Conservation (phyloP, 2,329 filamentous ascomycete species). For the Scytalidium sp. region DNA sequence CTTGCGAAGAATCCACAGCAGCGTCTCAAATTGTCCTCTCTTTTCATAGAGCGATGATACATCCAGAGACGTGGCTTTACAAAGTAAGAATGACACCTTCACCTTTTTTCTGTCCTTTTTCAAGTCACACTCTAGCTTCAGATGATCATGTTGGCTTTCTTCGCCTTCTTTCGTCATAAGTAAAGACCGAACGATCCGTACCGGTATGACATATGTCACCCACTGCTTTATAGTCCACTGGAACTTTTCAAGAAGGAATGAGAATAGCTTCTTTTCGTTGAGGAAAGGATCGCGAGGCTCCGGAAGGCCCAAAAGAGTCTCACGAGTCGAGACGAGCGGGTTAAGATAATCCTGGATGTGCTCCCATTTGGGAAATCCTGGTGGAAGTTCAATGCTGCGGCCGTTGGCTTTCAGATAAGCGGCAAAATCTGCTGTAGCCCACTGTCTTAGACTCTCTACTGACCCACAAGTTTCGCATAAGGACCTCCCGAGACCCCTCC, state of each 20-base stretch:
- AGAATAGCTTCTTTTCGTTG: slow-evolving; percentile 7
- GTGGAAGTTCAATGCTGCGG: slow-evolving; percentile 2
- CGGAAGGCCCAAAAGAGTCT: neutral
- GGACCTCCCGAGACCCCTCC: slow-evolving; percentile 2
- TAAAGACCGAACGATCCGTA: slow-evolving; percentile 9
- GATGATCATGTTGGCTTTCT: slow-evolving; percentile 6
- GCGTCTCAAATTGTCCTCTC: neutral
- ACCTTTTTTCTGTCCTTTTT: slow-evolving; percentile 1
- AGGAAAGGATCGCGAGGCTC: neutral
- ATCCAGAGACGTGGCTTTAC: neutral
- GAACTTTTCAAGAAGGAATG: slow-evolving; percentile 10
- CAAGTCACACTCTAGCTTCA: slow-evolving; percentile 4
- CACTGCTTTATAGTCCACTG: slow-evolving; percentile 10
- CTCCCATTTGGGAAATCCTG: slow-evolving; percentile 5
- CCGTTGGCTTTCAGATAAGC: slow-evolving; percentile 3
- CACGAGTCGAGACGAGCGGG: slow-evolving; percentile 4
- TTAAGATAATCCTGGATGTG: slow-evolving; percentile 8
- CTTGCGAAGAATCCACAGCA: neutral
- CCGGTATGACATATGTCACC: slow-evolving; percentile 7
- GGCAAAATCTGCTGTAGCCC: slow-evolving; percentile 1
- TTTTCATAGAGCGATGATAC: neutral
- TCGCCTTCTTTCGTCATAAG: slow-evolving; percentile 6
- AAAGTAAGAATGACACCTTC: neutral
- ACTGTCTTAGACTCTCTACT: neutral
- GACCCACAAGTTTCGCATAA: slow-evolving; percentile 4